These are phyloP conservation scores for Nakazawaea wyomingensis DNA, from an alignment of 805 yeast species.

Conservation along the genomic window DNA sequence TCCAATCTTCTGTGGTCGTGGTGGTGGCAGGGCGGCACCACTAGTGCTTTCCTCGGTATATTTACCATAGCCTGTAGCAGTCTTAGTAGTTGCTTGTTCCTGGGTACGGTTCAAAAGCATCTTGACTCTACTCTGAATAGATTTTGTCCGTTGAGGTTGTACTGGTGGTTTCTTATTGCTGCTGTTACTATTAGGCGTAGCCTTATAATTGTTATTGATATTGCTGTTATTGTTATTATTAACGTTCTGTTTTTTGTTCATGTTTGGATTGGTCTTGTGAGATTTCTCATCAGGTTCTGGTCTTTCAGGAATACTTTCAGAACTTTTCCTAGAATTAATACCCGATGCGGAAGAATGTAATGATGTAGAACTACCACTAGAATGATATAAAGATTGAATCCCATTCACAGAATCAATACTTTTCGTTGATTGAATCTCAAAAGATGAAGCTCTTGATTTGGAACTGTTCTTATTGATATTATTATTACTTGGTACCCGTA, in stretches of 20 bases:
- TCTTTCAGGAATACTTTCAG: constrained; percentile 9
- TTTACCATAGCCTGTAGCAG: constrained; percentile 81
- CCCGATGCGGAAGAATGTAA: constrained; percentile 3
- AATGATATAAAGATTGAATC: constrained; percentile 7
- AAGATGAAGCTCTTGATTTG: constrained; percentile 11
- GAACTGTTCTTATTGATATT: no score
- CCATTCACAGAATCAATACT: constrained; percentile 7
- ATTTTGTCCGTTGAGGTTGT: constrained; percentile 25
- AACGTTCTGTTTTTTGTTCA: constrained; percentile 3
- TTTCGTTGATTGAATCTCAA: constrained; percentile 2
- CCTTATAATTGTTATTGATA: no score
- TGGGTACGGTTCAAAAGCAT: constrained; percentile 36
- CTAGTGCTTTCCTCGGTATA: constrained; percentile 41
- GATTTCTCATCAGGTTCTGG: no score
- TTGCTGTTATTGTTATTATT: no score
- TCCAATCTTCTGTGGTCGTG: no score
- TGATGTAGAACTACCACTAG: constrained; percentile 5
- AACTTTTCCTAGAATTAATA: constrained; percentile 7
- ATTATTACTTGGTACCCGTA: constrained; percentile 4
- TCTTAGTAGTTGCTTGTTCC: constrained; percentile 45
- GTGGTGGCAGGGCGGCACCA: neutral
- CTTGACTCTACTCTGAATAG: constrained; percentile 53
- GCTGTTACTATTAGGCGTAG: no score
- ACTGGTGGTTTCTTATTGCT: no score
- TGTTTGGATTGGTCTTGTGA: no score